A percentile compares a stretch with the other conserved stretches of the same genome.
phyloP scores from a whole-genome alignment of 768 basidiomycete species.

The Tephrocybe sp. region DNA sequence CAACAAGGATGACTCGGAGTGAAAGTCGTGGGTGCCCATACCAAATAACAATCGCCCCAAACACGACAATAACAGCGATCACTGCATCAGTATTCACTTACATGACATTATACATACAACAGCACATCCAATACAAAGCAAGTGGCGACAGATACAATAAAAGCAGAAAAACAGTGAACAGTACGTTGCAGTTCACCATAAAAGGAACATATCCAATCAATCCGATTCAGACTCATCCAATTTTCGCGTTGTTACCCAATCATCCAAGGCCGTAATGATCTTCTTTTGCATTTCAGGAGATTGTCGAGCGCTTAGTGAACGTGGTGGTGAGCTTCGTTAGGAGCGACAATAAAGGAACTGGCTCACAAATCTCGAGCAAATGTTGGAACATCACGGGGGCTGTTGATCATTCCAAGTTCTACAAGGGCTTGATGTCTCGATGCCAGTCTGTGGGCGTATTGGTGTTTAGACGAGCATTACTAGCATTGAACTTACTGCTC shows the following conservation, averaged over 20 bases:
- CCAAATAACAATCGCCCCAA: too few species aligned
- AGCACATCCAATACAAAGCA: too few species aligned
- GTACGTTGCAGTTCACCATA: too few species aligned
- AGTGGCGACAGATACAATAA: neutral
- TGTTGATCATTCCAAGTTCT: constrained; percentile 57
- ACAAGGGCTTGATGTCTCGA: constrained; percentile 62
- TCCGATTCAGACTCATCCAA: constrained; percentile 12
- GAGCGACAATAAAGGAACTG: constrained; percentile 8
- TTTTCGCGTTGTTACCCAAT: constrained; percentile 22
- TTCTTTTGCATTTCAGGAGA: constrained; percentile 40
- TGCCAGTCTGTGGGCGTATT: constrained; percentile 39
- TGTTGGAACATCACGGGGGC: constrained; percentile 45
- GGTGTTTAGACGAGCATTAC: neutral
- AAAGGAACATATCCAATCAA: neutral
- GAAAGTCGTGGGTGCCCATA: too few species aligned
- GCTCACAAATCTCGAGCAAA: constrained; percentile 72
- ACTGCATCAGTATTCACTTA: too few species aligned
- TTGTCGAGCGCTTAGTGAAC: constrained; percentile 34
- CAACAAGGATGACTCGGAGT: constrained; percentile 1
- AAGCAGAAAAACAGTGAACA: too few species aligned
- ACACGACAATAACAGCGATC: neutral
- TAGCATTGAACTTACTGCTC: constrained; percentile 43
- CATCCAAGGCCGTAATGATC: constrained; percentile 43
- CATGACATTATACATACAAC: neutral
- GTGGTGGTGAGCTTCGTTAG: neutral